These are phyloP conservation scores for Odontarrhena argentea DNA, from an alignment of 345 rosid genomes.

Conservation along the genomic window DNA sequence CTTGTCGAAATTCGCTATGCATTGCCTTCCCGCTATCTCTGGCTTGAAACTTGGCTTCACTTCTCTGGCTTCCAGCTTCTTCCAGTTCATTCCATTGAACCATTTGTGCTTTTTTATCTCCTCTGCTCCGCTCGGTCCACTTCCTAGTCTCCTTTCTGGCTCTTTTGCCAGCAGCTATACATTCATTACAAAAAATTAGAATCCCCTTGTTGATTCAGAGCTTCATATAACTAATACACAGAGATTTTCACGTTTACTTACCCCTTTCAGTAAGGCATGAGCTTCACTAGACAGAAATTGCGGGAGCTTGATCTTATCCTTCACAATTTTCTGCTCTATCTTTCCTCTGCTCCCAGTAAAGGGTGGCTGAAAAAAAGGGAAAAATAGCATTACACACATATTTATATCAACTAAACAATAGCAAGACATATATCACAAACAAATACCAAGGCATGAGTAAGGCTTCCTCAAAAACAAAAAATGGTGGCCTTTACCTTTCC, in stretches of 20 bases:
- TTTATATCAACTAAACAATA: not conserved
- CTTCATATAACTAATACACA: not conserved
- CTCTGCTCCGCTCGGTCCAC: constrained; percentile 64
- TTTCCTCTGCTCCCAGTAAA: constrained; percentile 62
- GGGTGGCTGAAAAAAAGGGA: constrained; percentile 65
- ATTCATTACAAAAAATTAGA: constrained; percentile 25
- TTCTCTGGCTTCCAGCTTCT: constrained; percentile 73
- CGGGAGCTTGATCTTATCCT: constrained; percentile 82
- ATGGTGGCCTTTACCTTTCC: constrained; percentile 55
- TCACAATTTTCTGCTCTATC: constrained; percentile 78
- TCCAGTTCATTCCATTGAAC: constrained; percentile 88
- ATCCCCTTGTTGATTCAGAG: not conserved
- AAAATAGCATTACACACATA: constrained; percentile 3
- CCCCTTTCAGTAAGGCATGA: constrained; percentile 82
- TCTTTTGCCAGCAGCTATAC: constrained; percentile 83
- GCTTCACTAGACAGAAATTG: constrained; percentile 73
- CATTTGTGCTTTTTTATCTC: constrained; percentile 85
- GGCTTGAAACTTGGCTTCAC: constrained; percentile 87
- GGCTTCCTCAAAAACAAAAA: not conserved
- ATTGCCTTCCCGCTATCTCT: constrained; percentile 70
- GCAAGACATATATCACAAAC: no score
- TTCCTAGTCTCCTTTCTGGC: constrained; percentile 68
- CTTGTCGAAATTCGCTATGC: constrained; percentile 88
- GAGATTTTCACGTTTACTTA: constrained; percentile 28
- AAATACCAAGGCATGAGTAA: not conserved